Evolutionary conservation across 2,329 filamentous ascomycete genomes (phyloP), one percentile per base, ranked within the genome.

Genomic region (Madurella mycetomatis): DNA sequence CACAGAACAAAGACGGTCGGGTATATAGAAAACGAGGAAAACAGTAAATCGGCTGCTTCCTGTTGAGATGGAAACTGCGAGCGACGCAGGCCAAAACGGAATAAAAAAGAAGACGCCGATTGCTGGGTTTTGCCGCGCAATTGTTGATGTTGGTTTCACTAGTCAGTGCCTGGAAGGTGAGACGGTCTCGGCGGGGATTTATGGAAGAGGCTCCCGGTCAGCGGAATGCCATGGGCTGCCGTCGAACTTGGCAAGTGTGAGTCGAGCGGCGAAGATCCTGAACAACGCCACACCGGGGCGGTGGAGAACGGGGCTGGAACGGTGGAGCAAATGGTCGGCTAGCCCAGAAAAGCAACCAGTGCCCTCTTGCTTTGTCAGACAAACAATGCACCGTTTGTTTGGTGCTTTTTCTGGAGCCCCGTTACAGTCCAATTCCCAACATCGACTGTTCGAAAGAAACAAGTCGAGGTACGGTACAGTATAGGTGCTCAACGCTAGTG

Each of bases 211-310:
- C 32, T 49, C 52, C 49, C 45, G 48, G 40, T 57, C 51, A 49
- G 54, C 65, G 58, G 66, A 67, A 67, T 54, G 59, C 53, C 32
- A 66, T 69, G 62, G 68, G 67, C 58, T 59, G 63, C 62, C 58
- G 63, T 64, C 60, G 63, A 66, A 66, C 57, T 45, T 53, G 39
- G 48, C 50, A 53, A 65, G 65, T 70, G 65, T 70, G 67, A 70
- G 67, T 64, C 66, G 65, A 65, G 59, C 63, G 63, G 62, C 58
- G 59, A 64, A 57, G 49, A 52, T 52, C 47, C 49, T 48, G 9
- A 17, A 16, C 17, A 7, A 41, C 56, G 59, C 59, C 61, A 58
- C 58, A 55, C 47, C 56, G 60, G 51, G 54, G 53, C 58, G 57
- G 56, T 54, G 57, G 53, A 31, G 56, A 41, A 15, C n/a, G 11